Evolutionary conservation across 2,329 filamentous ascomycete species (phyloP), one percentile per base, ranked within the genome.

Genomic region (Cladosporium austrohemisphaericum): DNA sequence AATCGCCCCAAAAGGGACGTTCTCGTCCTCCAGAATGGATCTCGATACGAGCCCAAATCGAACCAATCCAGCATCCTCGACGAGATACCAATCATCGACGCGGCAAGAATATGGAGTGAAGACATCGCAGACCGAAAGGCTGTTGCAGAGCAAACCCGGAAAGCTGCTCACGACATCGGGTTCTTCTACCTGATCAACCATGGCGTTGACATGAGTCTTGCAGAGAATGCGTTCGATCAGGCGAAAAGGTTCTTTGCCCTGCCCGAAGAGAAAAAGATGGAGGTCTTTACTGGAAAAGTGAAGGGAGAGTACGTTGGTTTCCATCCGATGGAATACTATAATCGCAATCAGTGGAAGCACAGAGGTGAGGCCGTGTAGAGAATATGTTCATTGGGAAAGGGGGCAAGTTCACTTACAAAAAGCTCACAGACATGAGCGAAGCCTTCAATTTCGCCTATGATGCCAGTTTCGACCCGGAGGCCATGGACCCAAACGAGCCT

Each of bases 291-390:
- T 2, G 65, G 64, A 2, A 53, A 64, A 11, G 59, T 69, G 0
- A 65, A 63, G 1, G 64, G 62, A 16, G 68, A 71, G 38, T 68
- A 62, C 60, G 58, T 56, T 45, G 64, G 65, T 9, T 68, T 65
- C 40, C 62, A 67, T 36, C 65, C 69, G 1, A 64, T 65, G 37
- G 68, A 64, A 20, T 67, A 72, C 41, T 71, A 72, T 20, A 72
- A 79, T 50, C 56, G 65, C 1, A 80, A 78, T 51, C 71, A 71
- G 0, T 68, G 66, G 28, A 77, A 78, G 59, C 70, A 69, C 19
- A 57, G 71, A 53, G 80, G 60, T 61, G 57, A 80, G 53, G 64
- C 74, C 40, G 72, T 76, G 25, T 77, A 82, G 63, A 71, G 69
- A 7, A 76, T 76, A 55, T 68, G 68, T 50, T 54, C 51, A 28